These are phyloP conservation scores for Cardamine resedifolia DNA, from an alignment of 345 rosid species.

Conservation along the genomic window DNA sequence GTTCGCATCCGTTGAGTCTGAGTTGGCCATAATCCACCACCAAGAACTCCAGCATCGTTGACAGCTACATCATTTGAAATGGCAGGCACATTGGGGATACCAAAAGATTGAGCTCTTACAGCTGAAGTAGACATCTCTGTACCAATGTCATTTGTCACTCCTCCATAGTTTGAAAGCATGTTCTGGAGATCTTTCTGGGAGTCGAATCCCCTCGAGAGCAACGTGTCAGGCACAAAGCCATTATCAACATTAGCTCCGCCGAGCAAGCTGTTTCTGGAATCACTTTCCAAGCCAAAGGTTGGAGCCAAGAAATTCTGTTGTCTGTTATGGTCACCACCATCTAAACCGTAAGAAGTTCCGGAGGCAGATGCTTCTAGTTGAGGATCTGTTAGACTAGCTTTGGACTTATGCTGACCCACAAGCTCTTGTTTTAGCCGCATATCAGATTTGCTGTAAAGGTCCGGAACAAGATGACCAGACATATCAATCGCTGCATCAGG, in stretches of 20 bases:
- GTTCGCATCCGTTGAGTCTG: slow-evolving; percentile 93
- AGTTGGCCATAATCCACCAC: slow-evolving; percentile 77
- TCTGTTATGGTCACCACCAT: slow-evolving; percentile 51
- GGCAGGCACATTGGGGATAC: slow-evolving; percentile 74
- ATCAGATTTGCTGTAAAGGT: slow-evolving; percentile 69
- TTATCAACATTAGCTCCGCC: slow-evolving; percentile 59
- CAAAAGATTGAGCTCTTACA: slow-evolving; percentile 87
- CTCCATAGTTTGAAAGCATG: slow-evolving; percentile 80
- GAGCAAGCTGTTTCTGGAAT: slow-evolving; percentile 64
- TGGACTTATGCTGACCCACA: slow-evolving; percentile 63
- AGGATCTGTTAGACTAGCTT: slow-evolving; percentile 66
- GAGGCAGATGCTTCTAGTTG: slow-evolving; percentile 92
- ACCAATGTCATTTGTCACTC: slow-evolving; percentile 74
- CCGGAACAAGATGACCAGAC: slow-evolving; percentile 57
- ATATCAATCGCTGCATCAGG: slow-evolving; percentile 61
- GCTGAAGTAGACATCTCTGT: slow-evolving; percentile 91
- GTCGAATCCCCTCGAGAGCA: slow-evolving; percentile 83
- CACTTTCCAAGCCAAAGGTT: slow-evolving; percentile 69
- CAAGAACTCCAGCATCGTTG: slow-evolving; percentile 71
- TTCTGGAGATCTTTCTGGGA: slow-evolving; percentile 96
- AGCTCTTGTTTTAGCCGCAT: slow-evolving; percentile 44
- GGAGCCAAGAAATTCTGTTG: slow-evolving; percentile 81
- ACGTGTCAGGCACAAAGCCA: slow-evolving; percentile 68
- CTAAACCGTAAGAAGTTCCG: slow-evolving; percentile 90
- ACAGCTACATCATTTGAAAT: slow-evolving; percentile 75